phyloP scores from a whole-genome alignment of 306 rosid genomes.

The Lathyrus tuberosus region DNA sequence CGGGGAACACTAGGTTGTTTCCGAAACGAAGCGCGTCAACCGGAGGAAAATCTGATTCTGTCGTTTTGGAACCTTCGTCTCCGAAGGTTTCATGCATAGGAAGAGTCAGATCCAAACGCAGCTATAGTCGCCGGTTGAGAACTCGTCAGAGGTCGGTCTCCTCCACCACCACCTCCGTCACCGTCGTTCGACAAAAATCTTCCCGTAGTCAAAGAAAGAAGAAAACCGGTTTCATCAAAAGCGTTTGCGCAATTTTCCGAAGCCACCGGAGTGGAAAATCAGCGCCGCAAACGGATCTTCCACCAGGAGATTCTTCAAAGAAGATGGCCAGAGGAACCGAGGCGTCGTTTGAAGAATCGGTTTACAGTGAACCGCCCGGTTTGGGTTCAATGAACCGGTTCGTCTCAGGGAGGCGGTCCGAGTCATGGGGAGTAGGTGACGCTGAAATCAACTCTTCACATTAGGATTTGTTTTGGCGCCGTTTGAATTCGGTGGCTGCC shows the following conservation, averaged over 20 bases:
- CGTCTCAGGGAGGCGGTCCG: conserved; percentile 82
- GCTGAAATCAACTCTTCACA: conserved; percentile 40
- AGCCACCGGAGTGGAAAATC: conserved; percentile 48
- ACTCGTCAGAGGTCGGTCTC: conserved; percentile 50
- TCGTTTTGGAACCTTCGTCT: conserved; percentile 74
- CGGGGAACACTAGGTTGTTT: conserved; percentile 55
- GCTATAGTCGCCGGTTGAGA: conserved; percentile 60
- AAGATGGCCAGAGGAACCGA: conserved; percentile 34
- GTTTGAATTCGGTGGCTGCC: neutral
- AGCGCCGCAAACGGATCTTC: conserved; percentile 33
- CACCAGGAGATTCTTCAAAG: conserved; percentile 32
- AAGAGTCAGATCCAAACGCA: conserved; percentile 82
- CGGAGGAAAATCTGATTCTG: conserved; percentile 59
- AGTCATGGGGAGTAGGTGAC: conserved; percentile 56
- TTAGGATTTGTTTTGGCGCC: neutral
- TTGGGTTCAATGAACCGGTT: conserved; percentile 71
- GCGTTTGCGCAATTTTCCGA: conserved; percentile 60
- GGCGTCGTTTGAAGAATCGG: conserved; percentile 48
- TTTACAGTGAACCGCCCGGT: conserved; percentile 58
- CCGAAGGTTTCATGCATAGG: conserved; percentile 99
- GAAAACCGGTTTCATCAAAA: conserved; percentile 63
- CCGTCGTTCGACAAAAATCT: conserved; percentile 47
- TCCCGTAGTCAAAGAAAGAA: conserved; percentile 40
- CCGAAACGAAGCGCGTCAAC: conserved; percentile 68
- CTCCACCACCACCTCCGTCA: conserved; percentile 12